A percentile compares a stretch with the other conserved stretches of the same genome.
phyloP scores from a whole-genome alignment of 1,284 basidiomycete genomes.

The Moniliophthora roreri region DNA sequence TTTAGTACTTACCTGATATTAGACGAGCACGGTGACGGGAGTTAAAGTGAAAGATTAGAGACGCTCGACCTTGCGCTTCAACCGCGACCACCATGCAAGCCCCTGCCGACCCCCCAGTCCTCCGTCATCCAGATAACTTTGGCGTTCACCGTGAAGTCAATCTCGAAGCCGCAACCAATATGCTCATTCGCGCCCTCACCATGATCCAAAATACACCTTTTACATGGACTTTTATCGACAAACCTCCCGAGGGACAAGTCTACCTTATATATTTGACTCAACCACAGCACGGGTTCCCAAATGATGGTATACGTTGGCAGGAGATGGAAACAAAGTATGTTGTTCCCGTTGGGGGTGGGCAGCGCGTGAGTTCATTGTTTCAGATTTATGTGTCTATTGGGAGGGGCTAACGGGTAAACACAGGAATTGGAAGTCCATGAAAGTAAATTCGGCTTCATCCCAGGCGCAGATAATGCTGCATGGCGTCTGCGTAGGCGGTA shows the following conservation, averaged over 20 bases:
- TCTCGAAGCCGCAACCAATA: slow-evolving; percentile 55
- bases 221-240: slow-evolving; percentile 71
- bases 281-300: slow-evolving; percentile 57
- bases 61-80: too few relatives aligned
- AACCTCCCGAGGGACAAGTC: slow-evolving; percentile 68
- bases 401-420: too few relatives aligned
- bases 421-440: slow-evolving; percentile 77
- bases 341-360: slow-evolving; percentile 44
- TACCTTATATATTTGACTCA: slow-evolving; percentile 62
- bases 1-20: too few relatives aligned
- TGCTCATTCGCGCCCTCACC: slow-evolving; percentile 57
- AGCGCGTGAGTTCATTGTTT: slow-evolving; percentile 46
- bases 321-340: slow-evolving; percentile 63
- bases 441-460: slow-evolving; percentile 73
- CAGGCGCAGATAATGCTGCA: slow-evolving; percentile 58
- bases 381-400: too few relatives aligned
- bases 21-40: too few relatives aligned
- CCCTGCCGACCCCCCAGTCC: slow-evolving; percentile 52
- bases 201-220: slow-evolving; percentile 61
- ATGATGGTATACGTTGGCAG: slow-evolving; percentile 71
- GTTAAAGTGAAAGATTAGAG: too few relatives aligned
- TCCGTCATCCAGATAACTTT: slow-evolving; percentile 66
- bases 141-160: slow-evolving; percentile 53
- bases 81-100: slow-evolving; percentile 27
- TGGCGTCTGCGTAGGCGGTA: slow-evolving; percentile 67